Base-by-base conservation (phyloP, 768 basidiomycete genomes). In the Antrodiella citrinella region DNA sequence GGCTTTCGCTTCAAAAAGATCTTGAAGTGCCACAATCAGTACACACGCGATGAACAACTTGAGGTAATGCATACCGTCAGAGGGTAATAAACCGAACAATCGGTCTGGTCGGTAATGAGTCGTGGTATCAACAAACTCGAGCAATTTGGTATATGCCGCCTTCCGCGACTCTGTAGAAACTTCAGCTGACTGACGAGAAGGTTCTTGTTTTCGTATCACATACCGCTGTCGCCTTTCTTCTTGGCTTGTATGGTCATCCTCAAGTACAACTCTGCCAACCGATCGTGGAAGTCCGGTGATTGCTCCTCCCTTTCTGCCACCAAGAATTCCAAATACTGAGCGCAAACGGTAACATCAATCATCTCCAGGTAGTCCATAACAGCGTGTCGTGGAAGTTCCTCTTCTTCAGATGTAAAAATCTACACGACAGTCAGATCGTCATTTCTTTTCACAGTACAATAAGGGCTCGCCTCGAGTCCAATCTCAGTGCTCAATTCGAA, bases 391-490 rank as follows among this genome's bases (percentile, higher is more conserved):
- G 96, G 93, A 15, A 98, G 75, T 51, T 95, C 92, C 4, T 87
- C 87, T 51, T 97, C 93, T 60, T 97, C 95, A 0, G 94, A 92
- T 2, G 85, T 91, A 62, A 98, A 99, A 39, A 99, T 91, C 92
- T 96, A 57, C 2, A 10, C 43, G 4, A 24, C 30, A 30, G 11
- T 18, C 2, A n/a, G 3, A 4, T 24, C 22, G 39, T 1, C 13
- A 7, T 3, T 44, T 12, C 4, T 13, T 42, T 2, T 3, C 45
- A 20, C 40, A 39, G 18, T 41, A 35, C 21, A 1, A 22, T 21
- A 10, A 12, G 39, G 4, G 35, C 42, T 26, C 56, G 83, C 94
- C 70, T 92, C 76, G 52, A 97, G 84, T 1, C 78, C 93, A 67
- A 85, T 82, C 20, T 80, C 73, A 0, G 73, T 69, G 58, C 94